A percentile compares a stretch with the other conserved stretches of the same genome.
Evolutionary conservation across 169 alveolate species (phyloP).

Genomic region (Eimeria brunetti): DNA sequence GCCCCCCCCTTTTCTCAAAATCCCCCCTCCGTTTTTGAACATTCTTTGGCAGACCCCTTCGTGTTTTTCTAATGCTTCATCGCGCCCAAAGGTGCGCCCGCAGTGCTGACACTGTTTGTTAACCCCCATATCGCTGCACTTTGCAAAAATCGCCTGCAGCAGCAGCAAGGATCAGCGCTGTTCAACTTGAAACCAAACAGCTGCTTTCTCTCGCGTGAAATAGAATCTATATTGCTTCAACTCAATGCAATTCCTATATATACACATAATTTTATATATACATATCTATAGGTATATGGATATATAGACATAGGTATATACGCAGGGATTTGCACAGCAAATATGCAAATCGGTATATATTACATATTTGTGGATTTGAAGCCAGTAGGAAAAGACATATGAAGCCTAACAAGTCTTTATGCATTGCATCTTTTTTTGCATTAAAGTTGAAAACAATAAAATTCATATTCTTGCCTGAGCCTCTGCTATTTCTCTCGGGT

Average conservation of each 20-base stretch:
- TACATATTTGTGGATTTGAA: no score
- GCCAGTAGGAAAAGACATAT: no score
- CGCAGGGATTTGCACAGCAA: no score
- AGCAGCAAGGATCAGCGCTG: neutral
- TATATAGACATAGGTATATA: no score
- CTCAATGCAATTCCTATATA: neutral
- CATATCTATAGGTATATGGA: no score
- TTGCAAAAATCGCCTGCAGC: slow-evolving; percentile 73
- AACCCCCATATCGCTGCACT: slow-evolving; percentile 68
- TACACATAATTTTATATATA: no score
- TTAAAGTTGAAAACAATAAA: neutral
- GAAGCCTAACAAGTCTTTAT: no score
- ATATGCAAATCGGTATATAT: no score
- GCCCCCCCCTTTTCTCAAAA: slow-evolving; percentile 53
- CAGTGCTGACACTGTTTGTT: slow-evolving; percentile 77
- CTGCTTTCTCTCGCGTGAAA: neutral
- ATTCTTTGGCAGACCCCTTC: slow-evolving; percentile 75
- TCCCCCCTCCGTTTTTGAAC: slow-evolving; percentile 71
- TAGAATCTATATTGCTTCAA: neutral
- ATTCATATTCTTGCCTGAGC: slow-evolving; percentile 60
- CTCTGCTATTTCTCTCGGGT: slow-evolving; percentile 74
- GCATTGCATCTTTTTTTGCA: neutral
- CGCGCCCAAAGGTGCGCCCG: slow-evolving; percentile 79
- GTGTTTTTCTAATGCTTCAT: slow-evolving; percentile 75
- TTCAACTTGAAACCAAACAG: neutral